Conservation (phyloP, 805 yeast species). For the Sugiyamaella smithiae region DNA sequence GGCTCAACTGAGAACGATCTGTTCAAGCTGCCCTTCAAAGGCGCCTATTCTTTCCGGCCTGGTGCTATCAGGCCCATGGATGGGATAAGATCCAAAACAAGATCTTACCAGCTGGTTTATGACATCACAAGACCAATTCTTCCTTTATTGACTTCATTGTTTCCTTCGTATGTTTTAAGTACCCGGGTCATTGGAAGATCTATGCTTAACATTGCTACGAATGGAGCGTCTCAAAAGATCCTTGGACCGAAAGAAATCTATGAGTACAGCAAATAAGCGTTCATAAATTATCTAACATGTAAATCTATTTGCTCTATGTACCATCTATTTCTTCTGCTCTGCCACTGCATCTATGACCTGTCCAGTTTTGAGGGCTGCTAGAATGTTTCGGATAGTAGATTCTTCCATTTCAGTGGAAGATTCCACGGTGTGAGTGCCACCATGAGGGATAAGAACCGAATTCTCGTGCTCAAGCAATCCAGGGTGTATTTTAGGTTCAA, state of each 20-base stretch:
- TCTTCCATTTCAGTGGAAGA: slow-evolving; percentile 71
- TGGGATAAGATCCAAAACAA: background rate
- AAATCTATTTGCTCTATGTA: no score
- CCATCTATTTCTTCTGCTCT: slow-evolving; percentile 44
- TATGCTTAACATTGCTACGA: background rate
- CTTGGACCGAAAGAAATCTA: background rate
- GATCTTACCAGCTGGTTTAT: background rate
- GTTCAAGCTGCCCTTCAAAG: background rate
- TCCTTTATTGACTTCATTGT: background rate
- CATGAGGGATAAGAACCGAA: slow-evolving; percentile 57
- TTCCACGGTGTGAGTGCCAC: slow-evolving; percentile 40
- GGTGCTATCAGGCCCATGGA: background rate
- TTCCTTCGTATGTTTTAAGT: background rate
- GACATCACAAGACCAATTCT: background rate
- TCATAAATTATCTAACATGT: no score
- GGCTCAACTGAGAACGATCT: background rate
- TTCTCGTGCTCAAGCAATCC: slow-evolving; percentile 45
- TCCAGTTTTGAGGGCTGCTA: slow-evolving; percentile 54
- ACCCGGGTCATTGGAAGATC: background rate
- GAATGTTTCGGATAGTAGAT: slow-evolving; percentile 66
- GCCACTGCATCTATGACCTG: slow-evolving; percentile 75
- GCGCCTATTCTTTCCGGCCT: background rate
- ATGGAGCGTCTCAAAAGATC: background rate
- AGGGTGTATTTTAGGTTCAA: slow-evolving; percentile 51
- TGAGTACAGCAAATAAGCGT: background rate